Evolutionary conservation across 2,329 filamentous ascomycete species (phyloP).

Genomic region (Epichloe hybrida): DNA sequence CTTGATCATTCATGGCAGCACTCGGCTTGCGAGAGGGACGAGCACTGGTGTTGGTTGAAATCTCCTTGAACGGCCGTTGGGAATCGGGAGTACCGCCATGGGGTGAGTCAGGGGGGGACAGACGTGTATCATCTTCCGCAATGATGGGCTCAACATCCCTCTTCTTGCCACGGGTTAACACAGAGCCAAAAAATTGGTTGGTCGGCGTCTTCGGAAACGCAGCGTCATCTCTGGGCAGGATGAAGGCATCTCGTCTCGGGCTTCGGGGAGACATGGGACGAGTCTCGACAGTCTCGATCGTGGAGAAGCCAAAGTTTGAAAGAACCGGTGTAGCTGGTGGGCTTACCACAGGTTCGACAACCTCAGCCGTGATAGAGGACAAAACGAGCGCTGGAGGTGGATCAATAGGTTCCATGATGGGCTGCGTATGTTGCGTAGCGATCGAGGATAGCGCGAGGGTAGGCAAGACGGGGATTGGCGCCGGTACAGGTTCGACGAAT

Average conservation of each 20-base stretch:
- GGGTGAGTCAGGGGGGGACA: conserved; percentile 30
- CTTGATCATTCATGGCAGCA: conserved; percentile 48
- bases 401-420: conserved; percentile 10
- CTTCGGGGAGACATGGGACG: conserved; percentile 34
- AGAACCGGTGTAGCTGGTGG: conserved; percentile 14
- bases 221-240: conserved; percentile 35
- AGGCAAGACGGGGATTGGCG: conserved; percentile 12
- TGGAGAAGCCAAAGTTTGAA: conserved; percentile 28
- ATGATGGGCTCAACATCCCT: conserved; percentile 34
- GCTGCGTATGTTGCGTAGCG: conserved; percentile 18
- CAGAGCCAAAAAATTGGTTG: conserved; percentile 29
- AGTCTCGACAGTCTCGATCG: conserved; percentile 32
- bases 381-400: conserved; percentile 19
- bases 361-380: conserved; percentile 23
- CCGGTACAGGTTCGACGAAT: conserved; percentile 23
- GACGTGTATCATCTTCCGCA: conserved; percentile 51
- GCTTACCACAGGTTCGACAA: conserved; percentile 22
- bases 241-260: conserved; percentile 41
- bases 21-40: conserved; percentile 25
- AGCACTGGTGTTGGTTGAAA: conserved; percentile 42
- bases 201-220: conserved; percentile 25
- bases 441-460: conserved; percentile 18
- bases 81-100: conserved; percentile 38
- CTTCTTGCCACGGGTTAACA: conserved; percentile 31
- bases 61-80: conserved; percentile 45